Evolutionary conservation across 2,329 filamentous ascomycete genomes (phyloP).

Genomic region (Xylaria sp.): DNA sequence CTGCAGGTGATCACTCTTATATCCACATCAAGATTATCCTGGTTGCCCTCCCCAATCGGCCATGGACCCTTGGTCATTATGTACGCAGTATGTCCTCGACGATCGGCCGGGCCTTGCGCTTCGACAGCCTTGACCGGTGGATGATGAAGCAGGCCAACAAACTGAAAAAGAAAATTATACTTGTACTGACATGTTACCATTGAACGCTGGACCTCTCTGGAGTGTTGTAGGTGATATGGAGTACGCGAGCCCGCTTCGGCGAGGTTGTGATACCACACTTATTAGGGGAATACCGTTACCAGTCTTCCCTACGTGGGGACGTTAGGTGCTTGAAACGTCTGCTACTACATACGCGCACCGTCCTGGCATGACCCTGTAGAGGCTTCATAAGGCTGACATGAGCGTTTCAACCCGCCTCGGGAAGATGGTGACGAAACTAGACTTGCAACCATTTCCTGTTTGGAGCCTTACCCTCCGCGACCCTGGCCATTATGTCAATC

Average conservation of each 20-base stretch:
- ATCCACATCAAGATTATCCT: background rate
- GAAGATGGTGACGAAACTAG: slow-evolving; percentile 6
- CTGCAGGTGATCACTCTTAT: background rate
- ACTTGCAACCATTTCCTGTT: slow-evolving; percentile 19
- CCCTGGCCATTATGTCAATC: slow-evolving; percentile 16
- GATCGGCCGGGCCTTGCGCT: background rate
- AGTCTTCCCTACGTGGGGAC: background rate
- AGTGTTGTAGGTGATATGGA: background rate
- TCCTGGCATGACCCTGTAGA: background rate
- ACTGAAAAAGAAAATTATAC: too few species aligned
- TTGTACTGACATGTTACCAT: too few species aligned
- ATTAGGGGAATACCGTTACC: background rate
- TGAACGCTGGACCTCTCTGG: background rate
- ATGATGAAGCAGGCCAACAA: background rate
- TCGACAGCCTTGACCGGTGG: background rate
- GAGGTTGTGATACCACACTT: background rate
- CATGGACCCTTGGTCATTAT: background rate
- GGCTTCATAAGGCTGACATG: slow-evolving; percentile 14
- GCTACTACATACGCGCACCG: background rate
- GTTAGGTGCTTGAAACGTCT: background rate
- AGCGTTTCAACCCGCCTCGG: slow-evolving; percentile 7
- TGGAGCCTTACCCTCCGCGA: slow-evolving; percentile 30
- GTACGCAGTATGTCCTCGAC: background rate
- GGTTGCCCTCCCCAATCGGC: background rate
- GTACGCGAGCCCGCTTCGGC: background rate